Percentiles rank a stretch among this genome's conserved stretches.
phyloP scores from a whole-genome alignment of 257 asterid species.

The Rehmannia glutinosa region DNA sequence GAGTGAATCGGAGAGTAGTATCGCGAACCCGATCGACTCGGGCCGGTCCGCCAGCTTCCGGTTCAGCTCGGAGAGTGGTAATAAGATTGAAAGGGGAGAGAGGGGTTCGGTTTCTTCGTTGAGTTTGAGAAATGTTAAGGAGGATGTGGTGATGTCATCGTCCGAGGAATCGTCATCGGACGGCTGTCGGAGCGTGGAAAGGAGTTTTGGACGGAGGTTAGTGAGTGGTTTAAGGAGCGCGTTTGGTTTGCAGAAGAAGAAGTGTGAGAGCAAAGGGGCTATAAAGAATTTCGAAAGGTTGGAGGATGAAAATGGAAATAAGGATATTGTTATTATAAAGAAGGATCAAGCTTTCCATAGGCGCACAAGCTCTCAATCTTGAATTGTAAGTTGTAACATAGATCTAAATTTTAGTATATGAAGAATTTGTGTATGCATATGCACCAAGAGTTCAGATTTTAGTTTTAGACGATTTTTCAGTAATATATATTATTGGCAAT shows the following conservation, averaged over 20 bases:
- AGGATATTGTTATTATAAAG: conserved; percentile 35
- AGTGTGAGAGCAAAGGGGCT: conserved; percentile 25
- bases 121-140: conserved; percentile 32
- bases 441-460: too few species aligned
- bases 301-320: conserved; percentile 2
- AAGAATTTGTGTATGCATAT: too few species aligned
- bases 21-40: conserved; percentile 15
- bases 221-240: conserved; percentile 58
- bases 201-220: conserved; percentile 45
- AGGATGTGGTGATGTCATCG: conserved; percentile 23
- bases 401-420: too few species aligned
- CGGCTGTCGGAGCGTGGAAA: conserved; percentile 26
- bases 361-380: conserved; percentile 23
- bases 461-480: too few species aligned
- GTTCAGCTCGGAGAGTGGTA: conserved; percentile 31
- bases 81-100: conserved; percentile 54
- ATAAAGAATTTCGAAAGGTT: neutral
- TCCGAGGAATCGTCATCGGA: conserved; percentile 34
- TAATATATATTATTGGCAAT: too few species aligned
- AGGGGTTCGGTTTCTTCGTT: conserved; percentile 61
- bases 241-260: conserved; percentile 50
- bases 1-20: conserved; percentile 28
- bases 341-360: conserved; percentile 33
- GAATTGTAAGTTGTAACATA: neutral
- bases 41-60: conserved; percentile 61